Evolutionary conservation across 2,329 filamentous ascomycete species (phyloP), one percentile per base, ranked within the genome.

Genomic region (Trichoderma atroviride): DNA sequence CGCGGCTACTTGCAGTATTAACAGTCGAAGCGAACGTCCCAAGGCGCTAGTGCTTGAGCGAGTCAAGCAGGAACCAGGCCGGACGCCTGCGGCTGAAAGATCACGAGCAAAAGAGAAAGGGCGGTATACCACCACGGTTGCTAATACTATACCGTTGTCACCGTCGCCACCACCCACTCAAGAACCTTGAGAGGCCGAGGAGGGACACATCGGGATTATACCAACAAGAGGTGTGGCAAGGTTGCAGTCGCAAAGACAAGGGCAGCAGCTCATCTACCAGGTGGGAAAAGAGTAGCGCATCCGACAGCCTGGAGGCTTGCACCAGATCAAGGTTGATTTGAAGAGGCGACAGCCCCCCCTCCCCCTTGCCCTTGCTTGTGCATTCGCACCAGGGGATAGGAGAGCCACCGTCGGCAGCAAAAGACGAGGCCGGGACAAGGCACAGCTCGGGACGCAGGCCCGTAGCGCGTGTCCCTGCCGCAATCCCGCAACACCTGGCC

Each of bases 401-500:
- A 50, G n/a, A 43, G 40, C 13, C 64, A 67, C 53, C 53, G 55
- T 33, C 37, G 59, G 64, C 37, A 43, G 47, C 31, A 40, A 43
- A 60, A 61, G 24, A 43, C 43, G 57, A 68, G 29, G 50, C 24
- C 50, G 57, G n/a, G 68, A 60, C 61, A 62, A 57, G 58, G 58
- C 57, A 62, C 33, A 56, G 35, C 47, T 55, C 50, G 57, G 66
- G 40, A 67, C 53, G 40, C 53, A 66, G 29, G n/a, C 22, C 50
- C 33, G 55, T 29, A 43, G 64, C 58, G 66, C 66, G 47, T 55
- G 59, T 60, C 37, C 31, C 52, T 69, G 50, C 33, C 55, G 68
- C 37, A 60, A 35, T 58, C 63, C 43, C 56, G 50, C 47, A 52
- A 35, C 37, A 56, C 50, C 65, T 53, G 40, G 60, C 47, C 40